A percentile compares a stretch with the other conserved stretches of the same genome.
These are phyloP conservation scores for Glycine tomentella DNA, from an alignment of 306 rosid genomes.

Conservation along the genomic window DNA sequence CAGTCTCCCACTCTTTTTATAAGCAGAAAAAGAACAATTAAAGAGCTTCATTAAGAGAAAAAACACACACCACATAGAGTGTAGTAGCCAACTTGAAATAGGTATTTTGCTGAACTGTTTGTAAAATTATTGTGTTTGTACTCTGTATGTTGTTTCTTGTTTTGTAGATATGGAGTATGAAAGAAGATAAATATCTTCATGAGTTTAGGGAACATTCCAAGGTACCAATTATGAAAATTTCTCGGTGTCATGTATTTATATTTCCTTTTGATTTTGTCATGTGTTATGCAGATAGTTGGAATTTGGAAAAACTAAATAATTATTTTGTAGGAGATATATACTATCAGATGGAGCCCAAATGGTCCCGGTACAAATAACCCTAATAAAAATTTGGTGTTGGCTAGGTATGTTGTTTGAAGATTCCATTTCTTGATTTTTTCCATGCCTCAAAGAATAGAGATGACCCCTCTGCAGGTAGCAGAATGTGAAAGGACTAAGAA, in stretches of 20 bases:
- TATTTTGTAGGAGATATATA: slow-evolving; percentile 86
- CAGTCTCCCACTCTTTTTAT: too few species aligned
- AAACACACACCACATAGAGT: too few species aligned
- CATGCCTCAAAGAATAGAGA: slow-evolving; percentile 28
- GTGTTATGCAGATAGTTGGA: slow-evolving; percentile 8
- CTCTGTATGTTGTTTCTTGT: slow-evolving; percentile 18
- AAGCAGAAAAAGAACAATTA: too few species aligned
- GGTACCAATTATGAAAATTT: slow-evolving; percentile 53
- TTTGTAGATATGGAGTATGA: slow-evolving; percentile 91
- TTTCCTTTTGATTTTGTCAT: slow-evolving; percentile 9
- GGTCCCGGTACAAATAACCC: slow-evolving; percentile 87
- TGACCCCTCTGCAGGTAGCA: slow-evolving; percentile 36
- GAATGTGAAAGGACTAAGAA: not conserved
- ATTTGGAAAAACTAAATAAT: slow-evolving; percentile 8
- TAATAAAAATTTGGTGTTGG: slow-evolving; percentile 77
- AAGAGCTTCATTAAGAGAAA: too few species aligned
- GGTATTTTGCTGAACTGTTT: slow-evolving; percentile 5
- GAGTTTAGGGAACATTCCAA: slow-evolving; percentile 92
- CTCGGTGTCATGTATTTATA: slow-evolving; percentile 20
- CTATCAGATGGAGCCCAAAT: slow-evolving; percentile 98
- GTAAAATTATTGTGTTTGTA: slow-evolving; percentile 4
- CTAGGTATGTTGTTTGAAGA: slow-evolving; percentile 66
- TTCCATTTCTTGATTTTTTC: not conserved
- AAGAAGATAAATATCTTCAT: slow-evolving; percentile 80
- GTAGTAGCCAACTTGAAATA: too few species aligned